Evolutionary conservation across 2,329 filamentous ascomycete genomes (phyloP).

Genomic region (Alternaria panax): DNA sequence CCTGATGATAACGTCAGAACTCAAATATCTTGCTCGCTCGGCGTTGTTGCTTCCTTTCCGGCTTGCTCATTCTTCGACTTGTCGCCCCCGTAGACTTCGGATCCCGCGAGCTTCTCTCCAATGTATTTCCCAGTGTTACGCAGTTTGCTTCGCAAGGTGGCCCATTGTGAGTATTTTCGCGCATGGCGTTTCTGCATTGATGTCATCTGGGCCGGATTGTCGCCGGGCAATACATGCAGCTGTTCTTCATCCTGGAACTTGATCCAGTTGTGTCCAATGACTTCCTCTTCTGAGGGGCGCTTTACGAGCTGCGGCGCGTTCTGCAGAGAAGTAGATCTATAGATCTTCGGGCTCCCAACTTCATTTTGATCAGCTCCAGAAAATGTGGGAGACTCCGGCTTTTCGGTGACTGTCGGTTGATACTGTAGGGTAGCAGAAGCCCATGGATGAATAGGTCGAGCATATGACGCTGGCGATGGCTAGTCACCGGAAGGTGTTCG

Average conservation of each 20-base stretch:
- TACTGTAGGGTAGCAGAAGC: neutral
- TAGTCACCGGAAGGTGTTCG: neutral
- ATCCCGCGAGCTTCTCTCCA: neutral
- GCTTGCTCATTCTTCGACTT: neutral
- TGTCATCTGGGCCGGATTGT: neutral
- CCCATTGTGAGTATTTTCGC: too few relatives aligned
- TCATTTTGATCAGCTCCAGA: neutral
- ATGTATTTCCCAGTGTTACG: too few relatives aligned
- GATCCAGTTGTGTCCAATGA: conserved; percentile 2
- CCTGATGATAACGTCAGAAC: too few relatives aligned
- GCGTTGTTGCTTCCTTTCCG: neutral
- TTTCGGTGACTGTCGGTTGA: neutral
- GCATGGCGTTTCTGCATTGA: neutral
- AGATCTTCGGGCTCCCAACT: too few relatives aligned
- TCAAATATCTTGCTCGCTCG: neutral
- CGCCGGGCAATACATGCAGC: neutral
- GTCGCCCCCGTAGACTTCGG: neutral
- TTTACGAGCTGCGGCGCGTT: neutral
- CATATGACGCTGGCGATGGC: neutral
- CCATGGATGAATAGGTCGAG: neutral
- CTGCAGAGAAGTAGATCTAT: too few relatives aligned
- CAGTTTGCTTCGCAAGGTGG: neutral
- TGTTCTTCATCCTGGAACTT: neutral
- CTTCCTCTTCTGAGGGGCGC: neutral
- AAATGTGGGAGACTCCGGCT: neutral